Percentiles rank a stretch among this genome's conserved stretches.
These are phyloP conservation scores for Microdochium paspali DNA, from an alignment of 2,329 filamentous ascomycete species.

Conservation along the genomic window DNA sequence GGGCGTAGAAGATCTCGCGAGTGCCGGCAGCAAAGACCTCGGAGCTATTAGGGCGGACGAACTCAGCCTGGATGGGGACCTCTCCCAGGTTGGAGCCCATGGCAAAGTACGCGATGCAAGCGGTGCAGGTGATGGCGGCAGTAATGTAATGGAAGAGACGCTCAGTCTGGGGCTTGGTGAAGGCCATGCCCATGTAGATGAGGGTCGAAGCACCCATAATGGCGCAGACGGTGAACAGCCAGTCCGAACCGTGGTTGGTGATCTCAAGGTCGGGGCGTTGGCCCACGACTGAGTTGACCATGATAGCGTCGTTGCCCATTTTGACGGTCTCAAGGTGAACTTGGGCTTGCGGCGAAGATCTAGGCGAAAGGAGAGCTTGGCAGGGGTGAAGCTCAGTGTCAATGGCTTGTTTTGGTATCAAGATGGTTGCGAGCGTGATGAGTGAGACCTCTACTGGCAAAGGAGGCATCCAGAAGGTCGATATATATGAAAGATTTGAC, in stretches of 20 bases:
- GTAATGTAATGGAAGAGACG: slow-evolving; percentile 59
- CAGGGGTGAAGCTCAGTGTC: too few relatives aligned
- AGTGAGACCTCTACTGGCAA: too few relatives aligned
- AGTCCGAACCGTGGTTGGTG: slow-evolving; percentile 49
- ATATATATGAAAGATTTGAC: too few relatives aligned
- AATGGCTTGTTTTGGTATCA: not conserved
- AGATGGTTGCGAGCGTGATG: not conserved
- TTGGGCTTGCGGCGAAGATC: not conserved
- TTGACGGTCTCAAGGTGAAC: not conserved
- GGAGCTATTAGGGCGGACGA: slow-evolving; percentile 25
- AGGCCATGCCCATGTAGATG: slow-evolving; percentile 38
- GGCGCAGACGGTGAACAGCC: slow-evolving; percentile 52
- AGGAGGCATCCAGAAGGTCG: not conserved
- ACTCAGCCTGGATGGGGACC: slow-evolving; percentile 54
- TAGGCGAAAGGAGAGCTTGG: not conserved
- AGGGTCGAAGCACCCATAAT: slow-evolving; percentile 48
- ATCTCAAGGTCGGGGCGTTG: slow-evolving; percentile 48
- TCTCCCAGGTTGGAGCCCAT: slow-evolving; percentile 60
- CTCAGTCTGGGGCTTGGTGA: slow-evolving; percentile 42
- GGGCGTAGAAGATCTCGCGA: slow-evolving; percentile 57
- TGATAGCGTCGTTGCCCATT: slow-evolving; percentile 34
- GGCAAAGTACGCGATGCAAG: slow-evolving; percentile 54
- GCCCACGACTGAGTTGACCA: slow-evolving; percentile 32
- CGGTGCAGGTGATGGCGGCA: slow-evolving; percentile 45
- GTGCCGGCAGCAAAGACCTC: slow-evolving; percentile 36